phyloP scores from a whole-genome alignment of 768 basidiomycete species.

The Xerocomellus dryophilus region DNA sequence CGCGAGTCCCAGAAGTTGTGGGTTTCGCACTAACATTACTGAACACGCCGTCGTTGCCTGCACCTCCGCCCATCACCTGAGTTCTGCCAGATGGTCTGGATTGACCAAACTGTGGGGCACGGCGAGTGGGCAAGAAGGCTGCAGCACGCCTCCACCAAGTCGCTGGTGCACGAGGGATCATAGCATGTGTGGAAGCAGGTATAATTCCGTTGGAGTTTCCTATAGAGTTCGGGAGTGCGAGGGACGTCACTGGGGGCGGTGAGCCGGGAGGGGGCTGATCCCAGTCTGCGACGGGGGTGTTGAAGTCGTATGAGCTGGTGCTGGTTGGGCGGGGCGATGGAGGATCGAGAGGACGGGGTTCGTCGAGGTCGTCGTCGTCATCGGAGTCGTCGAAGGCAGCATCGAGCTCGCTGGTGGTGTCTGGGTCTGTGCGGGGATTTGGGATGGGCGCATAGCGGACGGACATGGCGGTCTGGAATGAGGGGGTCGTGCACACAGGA shows the following conservation, averaged over 20 bases:
- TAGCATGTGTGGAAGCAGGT: constrained; percentile 44
- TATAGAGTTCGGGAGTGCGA: constrained; percentile 63
- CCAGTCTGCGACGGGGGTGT: constrained; percentile 62
- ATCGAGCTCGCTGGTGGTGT: constrained; percentile 66
- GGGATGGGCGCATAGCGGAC: constrained; percentile 69
- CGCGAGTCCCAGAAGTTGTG: constrained; percentile 46
- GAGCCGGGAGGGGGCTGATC: constrained; percentile 83
- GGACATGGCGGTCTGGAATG: constrained; percentile 35
- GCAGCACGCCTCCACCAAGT: constrained; percentile 56
- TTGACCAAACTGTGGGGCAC: constrained; percentile 44
- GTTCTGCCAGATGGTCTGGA: constrained; percentile 35
- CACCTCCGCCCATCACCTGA: constrained; percentile 56
- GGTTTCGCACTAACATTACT: constrained; percentile 93
- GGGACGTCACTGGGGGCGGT: constrained; percentile 61
- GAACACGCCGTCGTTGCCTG: constrained; percentile 88
- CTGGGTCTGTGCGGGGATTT: constrained; percentile 48
- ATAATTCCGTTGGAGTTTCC: constrained; percentile 76
- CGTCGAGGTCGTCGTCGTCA: constrained; percentile 50
- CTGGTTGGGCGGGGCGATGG: constrained; percentile 26
- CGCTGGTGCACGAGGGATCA: constrained; percentile 28
- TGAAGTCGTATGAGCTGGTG: constrained; percentile 66
- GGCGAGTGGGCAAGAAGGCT: constrained; percentile 53
- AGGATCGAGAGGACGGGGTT: constrained; percentile 53
- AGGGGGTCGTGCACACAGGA: not conserved
- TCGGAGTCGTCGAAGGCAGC: constrained; percentile 84